phyloP scores from a whole-genome alignment of 164 flowering plant species.

The Cinnamomum micranthum region DNA sequence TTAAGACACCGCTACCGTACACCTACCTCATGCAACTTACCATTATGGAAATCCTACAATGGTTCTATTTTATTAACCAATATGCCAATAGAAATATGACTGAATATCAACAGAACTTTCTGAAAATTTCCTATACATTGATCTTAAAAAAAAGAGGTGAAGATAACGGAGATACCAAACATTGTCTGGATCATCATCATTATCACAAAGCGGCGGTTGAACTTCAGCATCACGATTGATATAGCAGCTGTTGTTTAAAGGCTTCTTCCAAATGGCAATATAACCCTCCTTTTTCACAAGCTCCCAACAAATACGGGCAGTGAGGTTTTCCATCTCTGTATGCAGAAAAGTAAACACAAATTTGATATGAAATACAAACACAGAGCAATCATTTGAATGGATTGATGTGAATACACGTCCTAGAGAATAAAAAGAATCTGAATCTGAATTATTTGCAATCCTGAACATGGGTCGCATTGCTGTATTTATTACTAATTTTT shows the following conservation, averaged over 20 bases:
- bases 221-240: slow-evolving; percentile 48
- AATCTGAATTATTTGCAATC: too few relatives aligned
- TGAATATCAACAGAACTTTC: neutral
- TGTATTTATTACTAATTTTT: too few relatives aligned
- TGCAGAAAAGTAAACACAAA: neutral
- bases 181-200: slow-evolving; percentile 69
- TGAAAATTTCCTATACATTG: too few relatives aligned
- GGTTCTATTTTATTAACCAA: too few relatives aligned
- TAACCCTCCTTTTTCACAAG: slow-evolving; percentile 84
- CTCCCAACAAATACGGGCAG: slow-evolving; percentile 74
- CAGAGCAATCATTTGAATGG: neutral
- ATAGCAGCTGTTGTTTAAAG: slow-evolving; percentile 71
- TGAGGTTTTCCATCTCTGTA: slow-evolving; percentile 75
- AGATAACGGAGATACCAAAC: slow-evolving; percentile 53
- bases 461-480: too few relatives aligned
- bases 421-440: too few relatives aligned
- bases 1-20: too few relatives aligned
- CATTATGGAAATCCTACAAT: too few relatives aligned
- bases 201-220: slow-evolving; percentile 69
- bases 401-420: too few relatives aligned
- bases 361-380: neutral
- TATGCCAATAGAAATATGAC: neutral
- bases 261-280: slow-evolving; percentile 82
- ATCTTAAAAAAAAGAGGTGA: neutral
- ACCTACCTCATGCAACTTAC: too few relatives aligned